Base-by-base conservation (phyloP, 768 basidiomycete genomes). In the Pleurotus ostreatus region DNA sequence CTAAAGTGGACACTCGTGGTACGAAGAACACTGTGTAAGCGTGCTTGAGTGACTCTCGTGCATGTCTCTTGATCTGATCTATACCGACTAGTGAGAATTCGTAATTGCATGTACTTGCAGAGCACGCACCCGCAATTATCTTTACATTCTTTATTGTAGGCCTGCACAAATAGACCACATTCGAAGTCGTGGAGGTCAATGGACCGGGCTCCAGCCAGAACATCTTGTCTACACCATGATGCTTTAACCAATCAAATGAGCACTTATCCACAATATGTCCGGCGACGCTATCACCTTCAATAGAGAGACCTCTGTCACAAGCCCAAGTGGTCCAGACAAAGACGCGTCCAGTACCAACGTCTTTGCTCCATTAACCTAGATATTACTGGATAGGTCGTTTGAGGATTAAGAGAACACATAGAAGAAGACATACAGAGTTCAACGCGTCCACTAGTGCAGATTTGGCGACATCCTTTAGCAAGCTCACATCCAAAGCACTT, bases 181-280 rank as follows among this genome's bases (percentile, higher is more conserved):
- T 95, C 34, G 89, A 81, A 5, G 95, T 94, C 2, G 84, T 80
- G 2, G 92, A 88, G 11, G 84, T 79, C 46, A 98, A 72, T 7
- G 92, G 86, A 15, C 95, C 95, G 9, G 88, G 71, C 71, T 98
- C 97, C 20, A 99, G 83, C 96, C 97, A 99, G 74, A 95, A 97
- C 92, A 99, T 96, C 78, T 97, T 97, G 75, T 98, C 95, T 2
- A 99, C 93, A 4, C 94, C 95, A 84, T 98, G 95, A 67, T 98
- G 91, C 96, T 98, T 62, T 25, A 46, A 11, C 25, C 13, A 46
- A 45, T 46, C 38, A 12, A 22, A 41, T 20, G 9, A 23, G 16
- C 38, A 55, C 48, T 34, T 39, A 26, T 41, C 23, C n/a, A 11
- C 22, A 5, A 48, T 37, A 49, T 37, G 26, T 51, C 0, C 16